Evolutionary conservation across 495 filamentous ascomycete genomes (phyloP).

Genomic region (Neurospora sp.): DNA sequence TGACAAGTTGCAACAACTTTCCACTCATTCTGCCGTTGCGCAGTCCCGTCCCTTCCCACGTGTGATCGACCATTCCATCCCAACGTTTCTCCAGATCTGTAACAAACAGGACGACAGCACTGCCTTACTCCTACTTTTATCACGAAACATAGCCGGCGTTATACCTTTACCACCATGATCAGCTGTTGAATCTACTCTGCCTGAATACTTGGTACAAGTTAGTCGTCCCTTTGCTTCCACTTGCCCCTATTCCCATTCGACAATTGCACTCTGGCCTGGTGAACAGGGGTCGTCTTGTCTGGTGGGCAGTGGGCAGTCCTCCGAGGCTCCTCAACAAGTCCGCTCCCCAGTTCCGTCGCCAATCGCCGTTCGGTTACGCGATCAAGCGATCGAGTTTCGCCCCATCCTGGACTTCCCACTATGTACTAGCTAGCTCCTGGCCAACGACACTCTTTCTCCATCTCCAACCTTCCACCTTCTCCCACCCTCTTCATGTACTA

Average conservation of each 20-base stretch:
- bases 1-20: neutral
- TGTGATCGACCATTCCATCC: neutral
- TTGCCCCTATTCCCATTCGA: neutral
- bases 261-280: neutral
- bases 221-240: neutral
- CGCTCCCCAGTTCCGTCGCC: neutral
- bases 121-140: neutral
- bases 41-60: neutral
- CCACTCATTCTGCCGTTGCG: neutral
- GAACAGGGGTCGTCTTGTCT: neutral
- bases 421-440: conserved; percentile 3
- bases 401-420: conserved; percentile 9
- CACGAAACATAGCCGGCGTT: neutral
- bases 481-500: conserved; percentile 3
- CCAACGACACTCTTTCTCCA: neutral
- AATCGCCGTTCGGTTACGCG: neutral
- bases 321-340: neutral
- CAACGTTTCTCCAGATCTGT: neutral
- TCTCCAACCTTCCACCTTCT: neutral
- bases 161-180: neutral
- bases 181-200: neutral
- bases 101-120: neutral
- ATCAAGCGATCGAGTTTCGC: conserved; percentile 2
- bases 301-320: neutral
- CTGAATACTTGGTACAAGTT: neutral